Conservation (phyloP, 148 eudicot genomes). For the Vaccinium darrowii region DNA sequence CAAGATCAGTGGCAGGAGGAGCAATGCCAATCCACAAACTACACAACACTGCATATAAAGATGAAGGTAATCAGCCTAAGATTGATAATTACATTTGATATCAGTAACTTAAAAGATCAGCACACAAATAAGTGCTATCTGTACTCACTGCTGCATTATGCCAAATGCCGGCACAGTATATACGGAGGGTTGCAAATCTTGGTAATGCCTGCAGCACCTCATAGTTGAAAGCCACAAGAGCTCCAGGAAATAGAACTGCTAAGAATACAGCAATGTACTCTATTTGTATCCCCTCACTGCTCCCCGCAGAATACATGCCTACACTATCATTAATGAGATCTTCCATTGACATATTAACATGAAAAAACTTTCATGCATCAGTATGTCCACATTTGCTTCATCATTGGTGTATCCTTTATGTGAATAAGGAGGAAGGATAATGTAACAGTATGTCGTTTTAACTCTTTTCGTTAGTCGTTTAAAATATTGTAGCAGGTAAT, state of each 20-base stretch:
- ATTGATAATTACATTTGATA: constrained; percentile 6
- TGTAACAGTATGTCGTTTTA: not conserved
- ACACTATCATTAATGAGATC: constrained; percentile 40
- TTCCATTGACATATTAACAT: constrained; percentile 8
- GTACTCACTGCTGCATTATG: constrained; percentile 87
- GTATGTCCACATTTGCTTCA: constrained; percentile 8
- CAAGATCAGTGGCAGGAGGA: constrained; percentile 66
- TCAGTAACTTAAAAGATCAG: not conserved
- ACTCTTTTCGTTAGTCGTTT: not conserved
- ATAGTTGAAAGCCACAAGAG: constrained; percentile 76
- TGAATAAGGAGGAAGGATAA: not conserved
- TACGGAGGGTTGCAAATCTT: constrained; percentile 61
- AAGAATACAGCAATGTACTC: constrained; percentile 81
- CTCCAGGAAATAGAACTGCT: constrained; percentile 91
- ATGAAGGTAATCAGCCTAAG: constrained; percentile 24
- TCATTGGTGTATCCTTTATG: not conserved
- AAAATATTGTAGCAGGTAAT: not conserved
- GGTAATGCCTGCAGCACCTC: constrained; percentile 63
- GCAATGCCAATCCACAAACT: constrained; percentile 67
- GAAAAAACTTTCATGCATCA: constrained; percentile 11
- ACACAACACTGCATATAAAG: constrained; percentile 64
- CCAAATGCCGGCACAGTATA: constrained; percentile 98
- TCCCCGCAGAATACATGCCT: constrained; percentile 34
- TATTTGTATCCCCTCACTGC: constrained; percentile 91
- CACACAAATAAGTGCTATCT: not conserved